A percentile compares a stretch with the other conserved stretches of the same genome.
These are phyloP conservation scores for Wickerhamomyces silvicola DNA, from an alignment of 805 yeast genomes.

Conservation along the genomic window DNA sequence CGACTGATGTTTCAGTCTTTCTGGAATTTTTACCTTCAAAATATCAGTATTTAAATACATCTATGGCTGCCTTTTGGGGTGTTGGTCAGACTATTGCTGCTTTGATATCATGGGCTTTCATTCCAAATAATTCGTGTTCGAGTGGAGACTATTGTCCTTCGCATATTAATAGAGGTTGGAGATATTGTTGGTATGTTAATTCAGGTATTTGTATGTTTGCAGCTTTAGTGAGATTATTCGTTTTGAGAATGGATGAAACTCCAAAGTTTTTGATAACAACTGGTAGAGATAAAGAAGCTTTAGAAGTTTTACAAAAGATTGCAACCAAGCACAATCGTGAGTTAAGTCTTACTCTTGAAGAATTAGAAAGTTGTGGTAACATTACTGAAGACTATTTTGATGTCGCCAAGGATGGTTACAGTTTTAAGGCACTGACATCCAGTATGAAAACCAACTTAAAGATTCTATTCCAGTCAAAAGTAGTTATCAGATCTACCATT, in stretches of 20 bases:
- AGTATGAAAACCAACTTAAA: slow-evolving; percentile 32
- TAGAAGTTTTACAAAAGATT: slow-evolving; percentile 35
- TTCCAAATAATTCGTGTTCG: slow-evolving; percentile 41
- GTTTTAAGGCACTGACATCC: slow-evolving; percentile 9
- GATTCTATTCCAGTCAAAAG: slow-evolving; percentile 36
- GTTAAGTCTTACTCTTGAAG: slow-evolving; percentile 38
- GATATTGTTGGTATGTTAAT: slow-evolving; percentile 48
- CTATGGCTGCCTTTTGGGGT: slow-evolving; percentile 52
- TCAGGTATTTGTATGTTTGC: slow-evolving; percentile 43
- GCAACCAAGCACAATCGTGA: slow-evolving; percentile 39
- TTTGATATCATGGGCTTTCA: slow-evolving; percentile 46
- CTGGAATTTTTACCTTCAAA: slow-evolving; percentile 43
- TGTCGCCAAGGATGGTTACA: slow-evolving; percentile 13
- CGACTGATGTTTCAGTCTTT: slow-evolving; percentile 45
- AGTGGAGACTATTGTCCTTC: slow-evolving; percentile 37
- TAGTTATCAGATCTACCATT: slow-evolving; percentile 34
- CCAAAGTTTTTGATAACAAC: slow-evolving; percentile 45
- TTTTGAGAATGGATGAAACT: slow-evolving; percentile 41
- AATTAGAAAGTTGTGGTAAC: slow-evolving; percentile 38
- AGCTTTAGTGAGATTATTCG: slow-evolving; percentile 40
- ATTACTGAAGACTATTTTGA: slow-evolving; percentile 24
- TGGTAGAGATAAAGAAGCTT: slow-evolving; percentile 44
- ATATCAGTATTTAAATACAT: slow-evolving; percentile 42
- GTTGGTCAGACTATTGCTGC: slow-evolving; percentile 48
- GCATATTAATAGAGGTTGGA: slow-evolving; percentile 49